Evolutionary conservation across 768 basidiomycete species (phyloP).

Genomic region (Lactifluus echinatus): DNA sequence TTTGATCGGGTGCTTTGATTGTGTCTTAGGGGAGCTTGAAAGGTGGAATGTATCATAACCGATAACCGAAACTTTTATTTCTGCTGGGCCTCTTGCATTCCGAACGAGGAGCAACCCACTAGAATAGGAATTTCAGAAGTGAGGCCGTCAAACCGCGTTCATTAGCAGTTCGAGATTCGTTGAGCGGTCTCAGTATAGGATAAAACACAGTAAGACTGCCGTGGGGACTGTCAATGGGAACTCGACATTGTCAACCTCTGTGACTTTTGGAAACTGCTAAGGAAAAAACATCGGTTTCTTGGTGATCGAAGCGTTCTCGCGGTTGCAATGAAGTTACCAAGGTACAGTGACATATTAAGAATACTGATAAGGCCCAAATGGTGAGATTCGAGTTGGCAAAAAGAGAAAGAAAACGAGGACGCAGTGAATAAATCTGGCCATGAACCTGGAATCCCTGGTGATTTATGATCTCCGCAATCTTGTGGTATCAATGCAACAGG

Average conservation of each 20-base stretch:
- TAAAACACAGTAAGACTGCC: too few species aligned
- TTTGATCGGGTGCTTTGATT: too few species aligned
- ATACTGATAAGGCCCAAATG: slow-evolving; percentile 2
- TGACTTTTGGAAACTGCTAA: background rate
- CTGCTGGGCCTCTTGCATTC: too few species aligned
- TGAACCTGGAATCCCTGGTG: slow-evolving; percentile 4
- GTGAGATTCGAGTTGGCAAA: background rate
- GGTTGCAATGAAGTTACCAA: background rate
- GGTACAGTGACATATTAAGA: slow-evolving; percentile 11
- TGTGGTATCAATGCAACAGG: slow-evolving; percentile 10
- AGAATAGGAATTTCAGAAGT: too few species aligned
- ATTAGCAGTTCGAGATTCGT: too few species aligned
- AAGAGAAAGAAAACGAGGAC: background rate
- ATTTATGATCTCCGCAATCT: background rate
- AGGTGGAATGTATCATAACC: too few species aligned
- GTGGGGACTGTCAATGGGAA: background rate
- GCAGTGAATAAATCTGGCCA: background rate
- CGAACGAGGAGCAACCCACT: too few species aligned
- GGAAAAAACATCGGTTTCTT: background rate
- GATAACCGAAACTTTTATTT: too few species aligned
- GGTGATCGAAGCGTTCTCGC: background rate
- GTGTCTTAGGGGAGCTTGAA: too few species aligned
- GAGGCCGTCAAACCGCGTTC: too few species aligned
- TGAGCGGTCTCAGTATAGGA: too few species aligned
- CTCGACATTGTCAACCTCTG: background rate